Percentiles rank a stretch among this genome's conserved stretches.
Conservation (phyloP, 139 green algal genomes). For the Nannochloris sp. region DNA sequence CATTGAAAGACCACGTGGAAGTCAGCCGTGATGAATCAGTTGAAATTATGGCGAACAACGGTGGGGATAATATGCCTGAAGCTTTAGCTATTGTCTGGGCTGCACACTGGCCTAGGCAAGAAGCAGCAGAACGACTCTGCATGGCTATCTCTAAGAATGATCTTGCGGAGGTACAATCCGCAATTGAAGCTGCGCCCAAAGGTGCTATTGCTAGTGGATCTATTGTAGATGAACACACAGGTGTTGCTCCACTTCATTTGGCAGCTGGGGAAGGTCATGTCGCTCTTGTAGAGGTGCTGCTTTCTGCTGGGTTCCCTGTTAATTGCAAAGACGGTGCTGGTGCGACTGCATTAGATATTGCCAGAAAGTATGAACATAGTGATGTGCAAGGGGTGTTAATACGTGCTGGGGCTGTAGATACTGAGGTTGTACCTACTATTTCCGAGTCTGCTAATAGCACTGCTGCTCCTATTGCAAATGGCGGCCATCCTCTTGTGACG, state of each 20-base stretch:
- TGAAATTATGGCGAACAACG: background rate
- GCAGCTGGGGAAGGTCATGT: slow-evolving; percentile 11
- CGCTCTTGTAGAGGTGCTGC: slow-evolving; percentile 12
- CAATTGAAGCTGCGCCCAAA: too few relatives aligned
- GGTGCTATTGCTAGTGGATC: background rate
- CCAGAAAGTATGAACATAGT: slow-evolving; percentile 26
- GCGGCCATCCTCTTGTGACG: background rate
- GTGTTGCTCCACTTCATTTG: slow-evolving; percentile 20
- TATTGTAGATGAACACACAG: slow-evolving; percentile 12
- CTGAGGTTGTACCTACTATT: background rate
- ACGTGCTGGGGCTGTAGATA: slow-evolving; percentile 18
- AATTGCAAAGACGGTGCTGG: background rate
- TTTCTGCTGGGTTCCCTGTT: background rate
- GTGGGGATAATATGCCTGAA: background rate
- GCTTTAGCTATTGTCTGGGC: background rate
- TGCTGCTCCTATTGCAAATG: background rate
- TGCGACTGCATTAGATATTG: slow-evolving; percentile 1
- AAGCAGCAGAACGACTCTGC: background rate
- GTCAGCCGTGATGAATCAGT: background rate
- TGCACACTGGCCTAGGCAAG: background rate
- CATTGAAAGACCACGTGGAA: background rate
- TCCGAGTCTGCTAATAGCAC: background rate
- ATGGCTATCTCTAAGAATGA: background rate
- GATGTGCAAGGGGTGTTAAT: slow-evolving; percentile 30
- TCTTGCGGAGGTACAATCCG: background rate